Evolutionary conservation across 306 rosid genomes (phyloP).

Genomic region (Psophocarpus tetragonolobus): DNA sequence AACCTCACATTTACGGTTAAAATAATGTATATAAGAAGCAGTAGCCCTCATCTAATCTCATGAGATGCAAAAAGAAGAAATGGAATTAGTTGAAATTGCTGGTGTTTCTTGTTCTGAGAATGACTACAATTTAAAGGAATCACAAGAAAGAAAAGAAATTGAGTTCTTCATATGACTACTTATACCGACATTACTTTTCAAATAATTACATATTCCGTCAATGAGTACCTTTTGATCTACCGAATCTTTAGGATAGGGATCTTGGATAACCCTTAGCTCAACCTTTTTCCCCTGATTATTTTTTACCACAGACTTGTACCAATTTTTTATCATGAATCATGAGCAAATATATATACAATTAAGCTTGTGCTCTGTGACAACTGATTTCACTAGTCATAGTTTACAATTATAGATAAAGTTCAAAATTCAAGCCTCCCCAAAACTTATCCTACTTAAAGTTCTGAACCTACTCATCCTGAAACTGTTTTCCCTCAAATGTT

Average conservation of each 20-base stretch:
- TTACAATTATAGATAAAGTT: not conserved
- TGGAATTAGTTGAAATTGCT: not conserved
- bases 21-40: no score
- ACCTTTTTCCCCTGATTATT: constrained; percentile 20
- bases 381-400: constrained; percentile 35
- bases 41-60: no score
- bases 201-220: constrained; percentile 39
- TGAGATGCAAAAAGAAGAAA: not conserved
- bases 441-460: not conserved
- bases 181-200: constrained; percentile 12
- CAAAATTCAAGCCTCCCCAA: constrained; percentile 31
- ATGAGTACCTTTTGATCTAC: constrained; percentile 14
- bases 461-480: constrained; percentile 41
- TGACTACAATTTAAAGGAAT: constrained; percentile 3
- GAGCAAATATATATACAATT: constrained; percentile 33
- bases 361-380: constrained; percentile 34
- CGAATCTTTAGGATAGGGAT: constrained; percentile 36
- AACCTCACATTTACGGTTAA: no score
- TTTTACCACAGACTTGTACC: constrained; percentile 31
- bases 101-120: not conserved
- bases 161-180: not conserved
- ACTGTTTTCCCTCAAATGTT: constrained; percentile 91
- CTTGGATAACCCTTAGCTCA: constrained; percentile 25
- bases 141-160: not conserved
- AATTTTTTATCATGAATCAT: constrained; percentile 20